Evolutionary conservation across 768 basidiomycete genomes (phyloP).

Genomic region (Clavaria fumosa): DNA sequence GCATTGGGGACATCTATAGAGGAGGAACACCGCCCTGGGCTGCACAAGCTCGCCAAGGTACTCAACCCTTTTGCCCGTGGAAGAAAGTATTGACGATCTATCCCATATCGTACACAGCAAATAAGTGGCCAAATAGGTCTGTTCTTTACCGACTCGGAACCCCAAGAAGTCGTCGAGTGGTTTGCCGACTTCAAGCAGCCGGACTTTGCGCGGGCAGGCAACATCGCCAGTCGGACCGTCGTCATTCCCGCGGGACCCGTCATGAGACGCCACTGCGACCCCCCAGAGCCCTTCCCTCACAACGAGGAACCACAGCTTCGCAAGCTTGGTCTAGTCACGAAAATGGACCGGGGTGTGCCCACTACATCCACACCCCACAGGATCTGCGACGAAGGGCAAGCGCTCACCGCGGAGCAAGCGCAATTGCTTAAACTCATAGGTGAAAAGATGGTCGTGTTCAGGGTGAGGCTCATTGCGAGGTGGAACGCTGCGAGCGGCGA

Average conservation of each 20-base stretch:
- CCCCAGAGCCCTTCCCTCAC: conserved; percentile 84
- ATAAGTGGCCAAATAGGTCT: conserved; percentile 92
- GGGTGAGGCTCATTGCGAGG: conserved; percentile 49
- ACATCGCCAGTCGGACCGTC: conserved; percentile 59
- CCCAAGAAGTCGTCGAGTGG: conserved; percentile 89
- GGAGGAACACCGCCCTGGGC: conserved; percentile 68
- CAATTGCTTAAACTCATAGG: conserved; percentile 87
- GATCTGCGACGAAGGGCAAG: conserved; percentile 72
- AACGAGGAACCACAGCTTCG: conserved; percentile 95
- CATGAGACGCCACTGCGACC: conserved; percentile 63
- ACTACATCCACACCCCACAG: conserved; percentile 66
- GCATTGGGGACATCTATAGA: conserved; percentile 79
- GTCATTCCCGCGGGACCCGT: conserved; percentile 73
- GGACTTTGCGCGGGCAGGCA: conserved; percentile 86
- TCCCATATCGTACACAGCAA: conserved; percentile 33
- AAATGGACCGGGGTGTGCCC: conserved; percentile 77
- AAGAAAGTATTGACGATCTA: neutral
- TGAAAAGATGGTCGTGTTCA: conserved; percentile 76
- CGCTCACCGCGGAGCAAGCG: conserved; percentile 72
- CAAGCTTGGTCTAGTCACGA: conserved; percentile 76
- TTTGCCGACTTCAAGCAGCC: conserved; percentile 80
- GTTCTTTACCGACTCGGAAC: conserved; percentile 80
- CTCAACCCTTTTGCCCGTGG: neutral
- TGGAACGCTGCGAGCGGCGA: conserved; percentile 60
- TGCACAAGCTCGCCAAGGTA: conserved; percentile 70